These are phyloP conservation scores for Tylopilus intermedius DNA, from an alignment of 768 basidiomycete species.

Conservation along the genomic window DNA sequence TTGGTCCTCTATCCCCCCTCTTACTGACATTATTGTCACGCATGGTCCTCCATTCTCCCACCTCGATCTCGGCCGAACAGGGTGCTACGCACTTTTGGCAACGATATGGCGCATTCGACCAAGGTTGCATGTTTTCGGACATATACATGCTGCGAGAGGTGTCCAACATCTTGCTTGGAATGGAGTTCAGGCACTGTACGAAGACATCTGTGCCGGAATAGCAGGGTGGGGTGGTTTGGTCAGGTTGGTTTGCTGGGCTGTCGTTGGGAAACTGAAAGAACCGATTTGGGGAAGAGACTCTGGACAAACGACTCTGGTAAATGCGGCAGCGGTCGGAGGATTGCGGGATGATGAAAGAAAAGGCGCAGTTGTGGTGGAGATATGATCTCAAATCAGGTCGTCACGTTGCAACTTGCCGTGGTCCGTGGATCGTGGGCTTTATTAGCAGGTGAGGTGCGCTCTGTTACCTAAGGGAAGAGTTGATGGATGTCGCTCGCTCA, in stretches of 20 bases:
- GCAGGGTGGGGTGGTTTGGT: background rate
- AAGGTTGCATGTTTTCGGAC: constrained; percentile 8
- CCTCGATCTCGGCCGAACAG: background rate
- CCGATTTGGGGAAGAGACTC: background rate
- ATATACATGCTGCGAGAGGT: constrained; percentile 11
- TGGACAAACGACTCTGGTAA: constrained; percentile 2
- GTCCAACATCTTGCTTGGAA: background rate
- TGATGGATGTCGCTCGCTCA: background rate
- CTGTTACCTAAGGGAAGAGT: background rate
- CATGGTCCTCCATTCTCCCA: constrained; percentile 4
- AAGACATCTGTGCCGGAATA: constrained; percentile 4
- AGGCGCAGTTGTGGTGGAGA: background rate
- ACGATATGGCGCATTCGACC: constrained; percentile 7
- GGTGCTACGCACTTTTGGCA: constrained; percentile 6
- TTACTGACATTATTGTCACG: constrained; percentile 3
- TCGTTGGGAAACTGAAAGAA: background rate
- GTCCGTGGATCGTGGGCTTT: background rate
- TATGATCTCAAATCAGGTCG: background rate
- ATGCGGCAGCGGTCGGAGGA: constrained; percentile 4
- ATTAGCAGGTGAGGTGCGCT: background rate
- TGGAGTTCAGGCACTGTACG: constrained; percentile 3
- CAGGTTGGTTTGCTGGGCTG: background rate
- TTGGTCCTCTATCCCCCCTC: background rate
- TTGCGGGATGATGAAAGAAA: constrained; percentile 8
- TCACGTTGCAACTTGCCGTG: background rate